Base-by-base conservation (phyloP, 805 yeast species). In the Candida chilensis region DNA sequence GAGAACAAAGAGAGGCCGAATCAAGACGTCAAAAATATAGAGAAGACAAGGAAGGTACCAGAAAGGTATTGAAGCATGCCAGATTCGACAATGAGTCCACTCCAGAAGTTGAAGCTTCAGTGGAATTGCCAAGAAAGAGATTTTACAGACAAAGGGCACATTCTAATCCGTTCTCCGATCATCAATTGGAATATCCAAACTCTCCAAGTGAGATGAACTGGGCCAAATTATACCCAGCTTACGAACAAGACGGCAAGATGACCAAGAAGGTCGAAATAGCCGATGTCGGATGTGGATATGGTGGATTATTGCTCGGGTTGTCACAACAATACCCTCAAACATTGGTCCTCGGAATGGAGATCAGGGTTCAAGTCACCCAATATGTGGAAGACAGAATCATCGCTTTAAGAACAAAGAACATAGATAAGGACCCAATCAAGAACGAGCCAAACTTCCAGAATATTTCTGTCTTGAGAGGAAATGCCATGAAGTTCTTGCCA, bases 241-340 rank as follows among this genome's bases (percentile, higher is more conserved):
- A 50, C 44, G 60, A 57, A 25, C 45, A 46, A 3, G 52, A 61
- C 1, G 54, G 64, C 4, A 38, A 58, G 30, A 57, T 74, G 64
- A 52, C 59, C 9, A 61, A 66, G 29, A 45, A 65, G 16, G 95
- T 87, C 14, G 87, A 84, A 33, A 80, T 92, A 31, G 97, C 97
- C 4, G 98, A 92, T 51, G 74, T 92, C 35, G 98, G 98, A 6
- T 92, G 98, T 60, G 98, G 98, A 1, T 92, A 84, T 52, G 98
- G 98, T 32, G 98, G 98, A 0, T 64, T 92, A 35, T 53, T 85
- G 42, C 76, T 82, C 20, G 81, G 85, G 32, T 65, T 92, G 33
- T 79, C 95, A 4, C 81, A 87, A 4, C 74, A 60, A 32, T 80
- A 83, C 38, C 87, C 92, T 2, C 73, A 82, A 3, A 71, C 67